Conservation (phyloP, 495 filamentous ascomycete genomes). For the Daldinia grandis region DNA sequence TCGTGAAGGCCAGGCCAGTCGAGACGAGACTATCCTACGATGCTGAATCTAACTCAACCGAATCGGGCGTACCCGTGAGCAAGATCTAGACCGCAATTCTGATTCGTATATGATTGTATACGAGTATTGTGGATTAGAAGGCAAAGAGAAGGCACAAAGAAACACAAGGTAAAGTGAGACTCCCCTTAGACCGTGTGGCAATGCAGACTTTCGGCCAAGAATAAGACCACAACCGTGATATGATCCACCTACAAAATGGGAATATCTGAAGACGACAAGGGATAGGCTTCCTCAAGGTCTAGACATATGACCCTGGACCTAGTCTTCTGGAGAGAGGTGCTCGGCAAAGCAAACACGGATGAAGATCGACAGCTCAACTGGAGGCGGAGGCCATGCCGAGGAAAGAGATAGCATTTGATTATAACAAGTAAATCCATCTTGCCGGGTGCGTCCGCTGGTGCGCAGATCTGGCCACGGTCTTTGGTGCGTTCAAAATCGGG, state of each 20-base stretch:
- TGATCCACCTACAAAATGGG: slow-evolving; percentile 25
- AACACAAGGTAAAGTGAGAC: slow-evolving; percentile 12
- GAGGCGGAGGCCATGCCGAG: slow-evolving; percentile 3
- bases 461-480: slow-evolving; percentile 20
- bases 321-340: slow-evolving; percentile 4
- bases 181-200: slow-evolving; percentile 7
- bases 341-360: slow-evolving; percentile 27
- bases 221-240: slow-evolving; percentile 10
- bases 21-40: slow-evolving; percentile 8
- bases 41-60: slow-evolving; percentile 1
- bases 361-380: slow-evolving; percentile 14
- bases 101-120: slow-evolving; percentile 1
- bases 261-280: slow-evolving; percentile 23
- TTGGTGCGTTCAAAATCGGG: slow-evolving; percentile 26
- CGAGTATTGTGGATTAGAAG: slow-evolving; percentile 2
- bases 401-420: slow-evolving; percentile 10
- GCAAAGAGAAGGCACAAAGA: slow-evolving; percentile 3
- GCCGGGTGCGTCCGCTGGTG: not conserved
- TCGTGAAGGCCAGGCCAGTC: not conserved
- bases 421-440: slow-evolving; percentile 15
- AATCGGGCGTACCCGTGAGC: slow-evolving; percentile 15
- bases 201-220: slow-evolving; percentile 26
- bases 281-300: slow-evolving; percentile 12
- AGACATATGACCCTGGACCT: slow-evolving; percentile 31
- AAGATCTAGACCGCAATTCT: not conserved